A percentile compares a stretch with the other conserved stretches of the same genome.
Evolutionary conservation across 2,329 filamentous ascomycete genomes (phyloP).

Genomic region (Ceratocystis lukuohia): DNA sequence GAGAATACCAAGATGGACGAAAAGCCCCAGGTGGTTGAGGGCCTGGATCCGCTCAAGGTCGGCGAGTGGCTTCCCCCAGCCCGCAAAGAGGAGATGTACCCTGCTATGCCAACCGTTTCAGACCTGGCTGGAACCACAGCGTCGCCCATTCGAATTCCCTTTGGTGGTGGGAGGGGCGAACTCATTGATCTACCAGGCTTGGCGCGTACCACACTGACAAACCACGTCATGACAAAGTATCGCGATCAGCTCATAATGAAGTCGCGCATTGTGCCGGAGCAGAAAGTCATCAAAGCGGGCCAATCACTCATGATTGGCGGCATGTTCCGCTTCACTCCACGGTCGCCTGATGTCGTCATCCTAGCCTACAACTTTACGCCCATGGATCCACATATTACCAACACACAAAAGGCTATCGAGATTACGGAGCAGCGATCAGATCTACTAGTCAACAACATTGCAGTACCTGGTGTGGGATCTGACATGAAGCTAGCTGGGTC

Average conservation of each 20-base stretch:
- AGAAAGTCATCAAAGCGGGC: conserved; percentile 56
- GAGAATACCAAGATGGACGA: background rate
- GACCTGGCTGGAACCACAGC: conserved; percentile 85
- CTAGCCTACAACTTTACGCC: conserved; percentile 81
- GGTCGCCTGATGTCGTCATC: conserved; percentile 47
- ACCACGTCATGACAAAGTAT: conserved; percentile 54
- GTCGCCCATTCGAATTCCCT: conserved; percentile 84
- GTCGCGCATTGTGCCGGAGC: conserved; percentile 57
- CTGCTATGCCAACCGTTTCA: conserved; percentile 74
- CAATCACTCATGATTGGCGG: conserved; percentile 77
- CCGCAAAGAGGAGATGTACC: conserved; percentile 59
- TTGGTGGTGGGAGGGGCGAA: conserved; percentile 74
- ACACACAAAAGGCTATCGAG: conserved; percentile 63
- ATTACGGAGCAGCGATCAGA: conserved; percentile 54
- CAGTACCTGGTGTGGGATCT: conserved; percentile 41
- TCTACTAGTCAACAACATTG: conserved; percentile 48
- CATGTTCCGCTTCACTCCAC: conserved; percentile 74
- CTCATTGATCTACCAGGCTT: conserved; percentile 86
- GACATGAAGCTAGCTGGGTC: conserved; percentile 57
- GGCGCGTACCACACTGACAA: conserved; percentile 56
- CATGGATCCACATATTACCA: conserved; percentile 60
- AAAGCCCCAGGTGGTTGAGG: conserved; percentile 19
- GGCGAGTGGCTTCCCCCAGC: conserved; percentile 59
- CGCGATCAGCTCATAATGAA: conserved; percentile 65
- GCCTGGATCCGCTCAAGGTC: conserved; percentile 27